Percentiles rank a stretch among this genome's conserved stretches.
These are phyloP conservation scores for Ocimum tenuiflorum DNA, from an alignment of 257 asterid genomes.

Conservation along the genomic window DNA sequence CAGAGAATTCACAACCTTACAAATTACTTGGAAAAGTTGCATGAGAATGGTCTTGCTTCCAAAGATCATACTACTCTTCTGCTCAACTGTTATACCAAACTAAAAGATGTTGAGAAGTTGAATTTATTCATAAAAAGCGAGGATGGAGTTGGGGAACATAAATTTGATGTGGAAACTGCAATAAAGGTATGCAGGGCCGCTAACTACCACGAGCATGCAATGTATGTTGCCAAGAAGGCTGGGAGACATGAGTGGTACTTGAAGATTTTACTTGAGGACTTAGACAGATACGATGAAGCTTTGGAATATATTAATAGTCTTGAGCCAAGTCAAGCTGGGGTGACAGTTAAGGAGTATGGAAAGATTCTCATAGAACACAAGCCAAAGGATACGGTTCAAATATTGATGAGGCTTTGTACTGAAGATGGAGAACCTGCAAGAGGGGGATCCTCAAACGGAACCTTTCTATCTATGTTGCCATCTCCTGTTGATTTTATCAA, in stretches of 20 bases:
- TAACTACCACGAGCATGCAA: conserved; percentile 94
- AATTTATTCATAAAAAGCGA: conserved; percentile 75
- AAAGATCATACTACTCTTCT: conserved; percentile 95
- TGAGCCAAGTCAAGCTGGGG: conserved; percentile 95
- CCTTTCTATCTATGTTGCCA: conserved; percentile 83
- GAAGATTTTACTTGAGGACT: conserved; percentile 92
- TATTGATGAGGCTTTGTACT: conserved; percentile 87
- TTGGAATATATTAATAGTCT: conserved; percentile 78
- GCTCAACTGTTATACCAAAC: conserved; percentile 88
- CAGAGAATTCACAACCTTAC: conserved; percentile 91
- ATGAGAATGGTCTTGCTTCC: conserved; percentile 88
- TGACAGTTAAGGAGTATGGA: conserved; percentile 86
- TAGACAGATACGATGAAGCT: conserved; percentile 88
- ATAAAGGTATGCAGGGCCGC: conserved; percentile 96
- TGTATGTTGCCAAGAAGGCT: conserved; percentile 94
- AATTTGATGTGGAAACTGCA: conserved; percentile 93
- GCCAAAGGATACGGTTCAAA: conserved; percentile 73
- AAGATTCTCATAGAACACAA: conserved; percentile 85
- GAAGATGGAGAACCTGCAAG: conserved; percentile 67
- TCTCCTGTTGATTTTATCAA: conserved; percentile 96
- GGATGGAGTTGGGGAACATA: conserved; percentile 73
- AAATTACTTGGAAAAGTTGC: conserved; percentile 87
- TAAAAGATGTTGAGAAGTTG: conserved; percentile 90
- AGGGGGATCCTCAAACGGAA: conserved; percentile 39
- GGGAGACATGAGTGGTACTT: conserved; percentile 93